Percentiles rank a stretch among this genome's conserved stretches.
phyloP scores from a whole-genome alignment of 1,139 yeast genomes.

The Lodderomyces oxycetoniae region DNA sequence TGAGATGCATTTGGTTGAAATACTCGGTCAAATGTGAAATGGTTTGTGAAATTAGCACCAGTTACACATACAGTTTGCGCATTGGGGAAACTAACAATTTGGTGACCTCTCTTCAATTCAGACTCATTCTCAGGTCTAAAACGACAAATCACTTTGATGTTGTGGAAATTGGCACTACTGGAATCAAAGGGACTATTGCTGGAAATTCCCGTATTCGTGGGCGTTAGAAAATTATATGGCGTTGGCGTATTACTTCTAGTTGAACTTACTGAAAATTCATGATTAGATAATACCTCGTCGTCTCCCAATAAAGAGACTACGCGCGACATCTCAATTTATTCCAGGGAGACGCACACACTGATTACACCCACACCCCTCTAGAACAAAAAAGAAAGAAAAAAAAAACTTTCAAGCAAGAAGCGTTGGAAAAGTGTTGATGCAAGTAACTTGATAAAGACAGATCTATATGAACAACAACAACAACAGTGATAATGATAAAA shows the following conservation, averaged over 20 bases:
- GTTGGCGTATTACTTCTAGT: too few relatives aligned
- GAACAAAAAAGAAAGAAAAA: neutral
- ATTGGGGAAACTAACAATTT: slow-evolving; percentile 20
- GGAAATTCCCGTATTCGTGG: too few relatives aligned
- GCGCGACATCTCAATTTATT: slow-evolving; percentile 1
- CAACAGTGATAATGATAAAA: too few relatives aligned
- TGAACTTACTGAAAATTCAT: too few relatives aligned
- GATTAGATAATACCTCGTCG: too few relatives aligned
- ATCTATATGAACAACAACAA: too few relatives aligned
- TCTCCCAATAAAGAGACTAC: too few relatives aligned
- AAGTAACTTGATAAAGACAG: neutral
- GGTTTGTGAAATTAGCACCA: slow-evolving; percentile 28
- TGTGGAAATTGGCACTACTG: too few relatives aligned
- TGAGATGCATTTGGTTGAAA: slow-evolving; percentile 52
- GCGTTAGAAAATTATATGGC: too few relatives aligned
- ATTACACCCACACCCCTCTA: neutral
- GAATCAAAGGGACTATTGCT: too few relatives aligned
- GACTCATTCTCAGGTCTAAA: slow-evolving; percentile 49
- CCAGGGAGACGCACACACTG: neutral
- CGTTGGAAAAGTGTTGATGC: neutral
- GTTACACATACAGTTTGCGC: slow-evolving; percentile 23
- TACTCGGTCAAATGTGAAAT: slow-evolving; percentile 65
- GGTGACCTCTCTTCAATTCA: slow-evolving; percentile 24
- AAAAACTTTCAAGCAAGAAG: neutral
- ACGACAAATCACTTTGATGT: slow-evolving; percentile 63